These are phyloP conservation scores for Alternaria sp. DNA, from an alignment of 2,329 filamentous ascomycete genomes.

Conservation along the genomic window DNA sequence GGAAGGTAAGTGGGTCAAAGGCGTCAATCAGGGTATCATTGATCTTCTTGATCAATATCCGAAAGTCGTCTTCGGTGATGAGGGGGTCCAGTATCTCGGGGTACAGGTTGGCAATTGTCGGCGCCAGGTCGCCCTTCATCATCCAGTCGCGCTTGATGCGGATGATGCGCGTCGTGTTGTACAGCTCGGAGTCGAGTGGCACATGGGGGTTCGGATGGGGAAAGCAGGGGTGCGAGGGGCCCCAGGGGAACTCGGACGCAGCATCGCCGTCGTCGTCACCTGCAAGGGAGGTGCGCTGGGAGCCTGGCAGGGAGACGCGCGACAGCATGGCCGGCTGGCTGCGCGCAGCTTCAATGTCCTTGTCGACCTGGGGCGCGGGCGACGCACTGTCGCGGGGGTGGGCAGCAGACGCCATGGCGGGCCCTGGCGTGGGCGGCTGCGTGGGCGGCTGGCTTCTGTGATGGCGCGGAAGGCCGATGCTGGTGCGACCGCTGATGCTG, in stretches of 20 bases:
- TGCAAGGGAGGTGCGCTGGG: conserved; percentile 40
- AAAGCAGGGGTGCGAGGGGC: conserved; percentile 90
- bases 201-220: conserved; percentile 95
- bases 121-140: conserved; percentile 84
- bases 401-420: conserved; percentile 37
- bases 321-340: conserved; percentile 12
- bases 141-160: conserved; percentile 93
- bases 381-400: conserved; percentile 24
- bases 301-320: conserved; percentile 41
- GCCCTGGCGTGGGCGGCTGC: conserved; percentile 37
- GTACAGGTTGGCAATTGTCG: conserved; percentile 93
- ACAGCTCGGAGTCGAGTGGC: conserved; percentile 76
- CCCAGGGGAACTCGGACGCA: conserved; percentile 77
- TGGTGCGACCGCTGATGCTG: conserved; percentile 53
- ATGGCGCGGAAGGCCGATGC: conserved; percentile 60
- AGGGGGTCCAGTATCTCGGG: conserved; percentile 93
- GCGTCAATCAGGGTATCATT: conserved; percentile 79
- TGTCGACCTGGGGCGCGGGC: conserved; percentile 19
- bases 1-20: conserved; percentile 78
- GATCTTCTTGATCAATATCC: conserved; percentile 79
- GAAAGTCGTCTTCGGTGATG: conserved; percentile 85
- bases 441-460: conserved; percentile 40
- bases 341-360: conserved; percentile 41
- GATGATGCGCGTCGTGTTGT: conserved; percentile 84
- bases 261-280: conserved; percentile 51